phyloP scores from a whole-genome alignment of 257 asterid species.

The Mitragyna speciosa region DNA sequence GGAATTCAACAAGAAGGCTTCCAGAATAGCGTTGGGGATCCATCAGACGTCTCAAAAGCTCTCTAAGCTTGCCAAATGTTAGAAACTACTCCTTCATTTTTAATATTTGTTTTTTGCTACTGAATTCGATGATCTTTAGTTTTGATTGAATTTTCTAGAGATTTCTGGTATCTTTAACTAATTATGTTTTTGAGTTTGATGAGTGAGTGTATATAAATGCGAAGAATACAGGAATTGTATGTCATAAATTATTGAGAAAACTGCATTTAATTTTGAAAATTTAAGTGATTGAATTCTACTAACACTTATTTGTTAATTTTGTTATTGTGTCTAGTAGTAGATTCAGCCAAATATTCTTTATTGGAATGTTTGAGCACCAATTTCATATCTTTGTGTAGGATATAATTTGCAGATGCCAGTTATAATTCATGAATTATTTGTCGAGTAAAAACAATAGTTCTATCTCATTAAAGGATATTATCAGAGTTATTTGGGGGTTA shows the following conservation, averaged over 20 bases:
- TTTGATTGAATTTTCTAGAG: neutral
- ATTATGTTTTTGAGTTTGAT: neutral
- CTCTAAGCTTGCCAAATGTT: constrained; percentile 64
- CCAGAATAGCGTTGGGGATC: constrained; percentile 62
- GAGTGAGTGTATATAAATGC: neutral
- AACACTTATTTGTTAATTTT: neutral
- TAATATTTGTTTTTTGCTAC: neutral
- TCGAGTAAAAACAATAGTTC: neutral
- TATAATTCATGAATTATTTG: neutral
- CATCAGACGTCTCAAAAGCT: constrained; percentile 79
- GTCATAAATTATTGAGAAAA: neutral
- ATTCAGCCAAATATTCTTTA: no score
- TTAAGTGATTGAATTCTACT: neutral
- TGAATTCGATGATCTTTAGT: constrained; percentile 4
- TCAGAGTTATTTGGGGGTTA: neutral
- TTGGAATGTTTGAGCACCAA: neutral
- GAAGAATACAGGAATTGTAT: neutral
- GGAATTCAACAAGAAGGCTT: constrained; percentile 71
- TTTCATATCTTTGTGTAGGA: neutral
- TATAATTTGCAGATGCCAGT: neutral
- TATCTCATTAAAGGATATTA: neutral
- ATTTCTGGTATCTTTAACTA: neutral
- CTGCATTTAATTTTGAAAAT: neutral
- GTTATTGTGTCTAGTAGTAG: neutral
- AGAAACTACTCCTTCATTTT: constrained; percentile 12